phyloP scores from a whole-genome alignment of 768 basidiomycete species.

The Porpolomopsis calyptriformis region DNA sequence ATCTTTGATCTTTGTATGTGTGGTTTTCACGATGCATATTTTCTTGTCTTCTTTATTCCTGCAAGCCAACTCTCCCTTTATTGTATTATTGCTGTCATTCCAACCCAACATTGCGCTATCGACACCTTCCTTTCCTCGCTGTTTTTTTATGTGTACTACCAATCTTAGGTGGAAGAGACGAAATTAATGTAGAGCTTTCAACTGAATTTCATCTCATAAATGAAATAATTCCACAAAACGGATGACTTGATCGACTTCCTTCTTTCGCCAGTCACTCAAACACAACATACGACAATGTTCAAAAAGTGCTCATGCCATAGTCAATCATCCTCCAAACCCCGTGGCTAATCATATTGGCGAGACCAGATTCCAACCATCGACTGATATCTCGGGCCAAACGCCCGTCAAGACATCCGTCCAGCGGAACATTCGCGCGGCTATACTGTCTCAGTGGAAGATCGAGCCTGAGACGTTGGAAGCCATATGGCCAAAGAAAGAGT shows the following conservation, averaged over 20 bases:
- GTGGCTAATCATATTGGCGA: constrained; percentile 5
- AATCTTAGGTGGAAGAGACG: constrained; percentile 12
- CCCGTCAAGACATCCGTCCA: constrained; percentile 91
- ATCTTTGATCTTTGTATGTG: constrained; percentile 4
- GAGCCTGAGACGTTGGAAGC: constrained; percentile 74
- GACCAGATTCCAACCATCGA: constrained; percentile 54
- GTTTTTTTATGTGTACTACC: constrained; percentile 33
- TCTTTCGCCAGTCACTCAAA: too few relatives aligned
- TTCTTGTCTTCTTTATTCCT: neutral
- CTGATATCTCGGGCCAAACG: constrained; percentile 84
- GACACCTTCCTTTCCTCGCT: constrained; percentile 8
- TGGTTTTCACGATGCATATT: neutral
- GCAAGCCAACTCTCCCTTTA: neutral
- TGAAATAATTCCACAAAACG: too few relatives aligned
- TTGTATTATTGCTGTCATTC: neutral
- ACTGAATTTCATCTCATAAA: too few relatives aligned
- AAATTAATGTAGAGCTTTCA: constrained; percentile 4
- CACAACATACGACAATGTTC: constrained; percentile 39
- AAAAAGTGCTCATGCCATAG: constrained; percentile 44
- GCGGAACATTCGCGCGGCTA: constrained; percentile 67
- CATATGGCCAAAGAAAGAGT: constrained; percentile 99
- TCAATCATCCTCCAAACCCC: neutral
- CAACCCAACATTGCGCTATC: constrained; percentile 12
- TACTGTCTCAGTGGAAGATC: constrained; percentile 78
- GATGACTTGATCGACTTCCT: too few relatives aligned